Percentiles rank a stretch among this genome's conserved stretches.
phyloP scores from a whole-genome alignment of 306 rosid genomes.

The Quercus suber region DNA sequence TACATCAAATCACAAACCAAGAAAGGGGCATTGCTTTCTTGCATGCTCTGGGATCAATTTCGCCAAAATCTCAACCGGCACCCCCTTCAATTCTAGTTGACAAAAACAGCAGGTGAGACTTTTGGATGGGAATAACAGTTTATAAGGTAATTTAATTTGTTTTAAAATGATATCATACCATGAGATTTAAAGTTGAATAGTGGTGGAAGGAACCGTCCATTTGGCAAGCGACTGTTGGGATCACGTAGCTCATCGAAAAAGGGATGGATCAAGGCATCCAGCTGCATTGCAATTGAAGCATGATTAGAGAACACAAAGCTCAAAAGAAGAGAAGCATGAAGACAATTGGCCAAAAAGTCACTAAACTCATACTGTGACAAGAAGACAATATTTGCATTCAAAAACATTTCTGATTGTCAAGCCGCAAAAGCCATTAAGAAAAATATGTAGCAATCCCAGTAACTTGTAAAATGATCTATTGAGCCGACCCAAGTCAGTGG shows the following conservation, averaged over 20 bases:
- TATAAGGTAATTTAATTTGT: neutral
- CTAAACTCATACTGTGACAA: too few relatives aligned
- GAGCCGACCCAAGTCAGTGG: too few relatives aligned
- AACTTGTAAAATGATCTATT: too few relatives aligned
- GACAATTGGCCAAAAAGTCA: neutral
- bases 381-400: too few relatives aligned
- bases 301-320: neutral
- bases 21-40: constrained; percentile 85
- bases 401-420: neutral
- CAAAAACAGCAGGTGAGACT: constrained; percentile 10
- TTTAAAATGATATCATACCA: constrained; percentile 33
- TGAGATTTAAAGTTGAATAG: constrained; percentile 86
- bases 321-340: neutral
- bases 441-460: neutral
- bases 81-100: constrained; percentile 78
- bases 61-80: constrained; percentile 67
- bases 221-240: constrained; percentile 74
- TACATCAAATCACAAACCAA: constrained; percentile 58
- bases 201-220: constrained; percentile 93
- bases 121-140: neutral
- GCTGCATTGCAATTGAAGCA: constrained; percentile 38
- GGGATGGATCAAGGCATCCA: constrained; percentile 87
- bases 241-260: constrained; percentile 95
- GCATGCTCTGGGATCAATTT: constrained; percentile 93
- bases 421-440: too few relatives aligned